These are phyloP conservation scores for Corchorus capsularis DNA, from an alignment of 345 rosid species.

Conservation along the genomic window DNA sequence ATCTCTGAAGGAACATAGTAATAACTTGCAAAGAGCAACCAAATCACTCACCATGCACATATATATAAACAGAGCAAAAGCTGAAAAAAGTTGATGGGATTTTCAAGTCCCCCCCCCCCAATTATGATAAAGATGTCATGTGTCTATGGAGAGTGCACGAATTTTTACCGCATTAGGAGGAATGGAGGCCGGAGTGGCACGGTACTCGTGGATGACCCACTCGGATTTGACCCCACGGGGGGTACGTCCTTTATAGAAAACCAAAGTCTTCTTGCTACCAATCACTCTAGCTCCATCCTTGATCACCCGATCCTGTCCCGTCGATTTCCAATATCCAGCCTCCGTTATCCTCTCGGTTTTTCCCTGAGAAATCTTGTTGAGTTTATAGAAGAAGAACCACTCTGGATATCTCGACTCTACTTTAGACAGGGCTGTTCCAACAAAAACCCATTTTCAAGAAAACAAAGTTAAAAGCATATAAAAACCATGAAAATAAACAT, in stretches of 20 bases:
- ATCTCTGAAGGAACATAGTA: not conserved
- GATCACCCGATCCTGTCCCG: conserved; percentile 35
- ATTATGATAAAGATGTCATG: not conserved
- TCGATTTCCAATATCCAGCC: conserved; percentile 58
- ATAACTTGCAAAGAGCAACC: conserved; percentile 6
- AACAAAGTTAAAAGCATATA: not conserved
- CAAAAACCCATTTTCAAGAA: not conserved
- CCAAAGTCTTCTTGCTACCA: conserved; percentile 47
- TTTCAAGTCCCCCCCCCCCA: not conserved
- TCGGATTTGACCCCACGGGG: conserved; percentile 10
- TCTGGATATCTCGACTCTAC: conserved; percentile 23
- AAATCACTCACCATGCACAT: conserved; percentile 4
- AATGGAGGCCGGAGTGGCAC: not conserved
- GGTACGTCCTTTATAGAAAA: conserved; percentile 31
- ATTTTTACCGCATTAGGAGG: conserved; percentile 16
- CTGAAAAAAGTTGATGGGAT: not conserved
- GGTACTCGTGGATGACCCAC: conserved; percentile 23
- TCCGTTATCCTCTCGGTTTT: conserved; percentile 28
- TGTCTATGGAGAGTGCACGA: not conserved
- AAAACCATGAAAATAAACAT: not conserved
- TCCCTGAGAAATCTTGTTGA: conserved; percentile 29
- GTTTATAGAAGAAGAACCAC: conserved; percentile 46
- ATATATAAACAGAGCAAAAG: conserved; percentile 16
- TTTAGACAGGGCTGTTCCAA: conserved; percentile 17
- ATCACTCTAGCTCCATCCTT: conserved; percentile 17